Evolutionary conservation across 1,284 basidiomycete species (phyloP).

Genomic region (Fomitopsis betulina): DNA sequence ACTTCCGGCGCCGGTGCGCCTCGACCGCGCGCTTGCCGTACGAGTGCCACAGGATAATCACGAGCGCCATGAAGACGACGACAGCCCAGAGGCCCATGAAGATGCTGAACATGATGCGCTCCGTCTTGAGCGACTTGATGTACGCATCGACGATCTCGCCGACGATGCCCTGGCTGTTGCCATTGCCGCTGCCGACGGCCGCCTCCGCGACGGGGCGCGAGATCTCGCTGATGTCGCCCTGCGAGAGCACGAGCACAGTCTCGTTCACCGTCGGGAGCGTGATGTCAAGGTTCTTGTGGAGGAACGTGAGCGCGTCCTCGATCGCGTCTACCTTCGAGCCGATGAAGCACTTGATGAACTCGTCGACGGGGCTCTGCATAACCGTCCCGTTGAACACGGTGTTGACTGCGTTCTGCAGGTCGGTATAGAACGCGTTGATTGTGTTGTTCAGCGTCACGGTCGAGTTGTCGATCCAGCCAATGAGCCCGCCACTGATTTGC

Average conservation of each 20-base stretch:
- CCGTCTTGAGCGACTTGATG: slow-evolving; percentile 67
- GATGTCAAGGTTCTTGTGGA: slow-evolving; percentile 83
- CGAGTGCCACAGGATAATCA: slow-evolving; percentile 64
- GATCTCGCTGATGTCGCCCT: slow-evolving; percentile 67
- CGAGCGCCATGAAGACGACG: slow-evolving; percentile 70
- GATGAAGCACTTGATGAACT: slow-evolving; percentile 86
- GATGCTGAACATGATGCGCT: slow-evolving; percentile 77
- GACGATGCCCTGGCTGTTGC: slow-evolving; percentile 60
- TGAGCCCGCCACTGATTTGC: slow-evolving; percentile 81
- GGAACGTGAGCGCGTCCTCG: slow-evolving; percentile 86
- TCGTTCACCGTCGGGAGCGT: slow-evolving; percentile 73
- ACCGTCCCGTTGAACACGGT: slow-evolving; percentile 80
- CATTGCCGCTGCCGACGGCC: slow-evolving; percentile 62
- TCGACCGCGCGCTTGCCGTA: slow-evolving; percentile 46
- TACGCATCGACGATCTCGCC: slow-evolving; percentile 74
- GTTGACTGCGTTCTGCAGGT: slow-evolving; percentile 66
- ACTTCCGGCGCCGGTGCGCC: slow-evolving; percentile 43
- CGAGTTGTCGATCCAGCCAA: slow-evolving; percentile 94
- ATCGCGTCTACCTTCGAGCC: slow-evolving; percentile 86
- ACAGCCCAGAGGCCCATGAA: slow-evolving; percentile 79
- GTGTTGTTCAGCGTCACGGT: slow-evolving; percentile 84
- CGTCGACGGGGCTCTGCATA: slow-evolving; percentile 76
- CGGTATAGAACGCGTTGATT: slow-evolving; percentile 69
- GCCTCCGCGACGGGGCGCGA: slow-evolving; percentile 75
- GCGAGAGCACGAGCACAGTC: slow-evolving; percentile 72